Percentiles rank a stretch among this genome's conserved stretches.
These are phyloP conservation scores for Cadophora malorum DNA, from an alignment of 2,329 filamentous ascomycete species.

Conservation along the genomic window DNA sequence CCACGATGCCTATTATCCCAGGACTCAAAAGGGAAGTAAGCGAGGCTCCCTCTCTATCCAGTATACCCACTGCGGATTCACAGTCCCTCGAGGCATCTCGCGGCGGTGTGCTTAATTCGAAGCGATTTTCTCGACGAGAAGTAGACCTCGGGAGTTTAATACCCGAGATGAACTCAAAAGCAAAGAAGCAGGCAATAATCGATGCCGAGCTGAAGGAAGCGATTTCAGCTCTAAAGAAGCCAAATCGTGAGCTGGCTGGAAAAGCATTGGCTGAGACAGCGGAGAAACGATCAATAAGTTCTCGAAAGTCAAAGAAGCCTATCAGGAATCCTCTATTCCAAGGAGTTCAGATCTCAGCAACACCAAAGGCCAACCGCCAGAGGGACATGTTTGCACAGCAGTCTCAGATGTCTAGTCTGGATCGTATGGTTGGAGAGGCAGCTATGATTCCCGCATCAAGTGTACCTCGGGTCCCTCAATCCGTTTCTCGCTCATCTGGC, in stretches of 20 bases:
- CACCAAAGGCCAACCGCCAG: slow-evolving; percentile 43
- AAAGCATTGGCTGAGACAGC: slow-evolving; percentile 71
- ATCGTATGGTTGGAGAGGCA: slow-evolving; percentile 26
- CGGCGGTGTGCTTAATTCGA: slow-evolving; percentile 47
- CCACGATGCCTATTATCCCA: slow-evolving; percentile 65
- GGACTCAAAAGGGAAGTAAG: slow-evolving; percentile 73
- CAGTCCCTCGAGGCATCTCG: slow-evolving; percentile 47
- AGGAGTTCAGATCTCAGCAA: slow-evolving; percentile 45
- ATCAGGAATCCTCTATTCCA: slow-evolving; percentile 46
- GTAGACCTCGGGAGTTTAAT: slow-evolving; percentile 60
- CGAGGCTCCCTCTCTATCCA: slow-evolving; percentile 61
- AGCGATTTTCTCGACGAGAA: slow-evolving; percentile 57
- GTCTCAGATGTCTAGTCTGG: slow-evolving; percentile 27
- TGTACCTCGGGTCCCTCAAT: slow-evolving; percentile 41
- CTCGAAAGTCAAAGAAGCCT: slow-evolving; percentile 60
- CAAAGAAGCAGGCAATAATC: slow-evolving; percentile 69
- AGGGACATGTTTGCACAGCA: slow-evolving; percentile 38
- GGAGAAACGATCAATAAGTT: slow-evolving; percentile 61
- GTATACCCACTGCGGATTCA: slow-evolving; percentile 53
- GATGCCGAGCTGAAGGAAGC: slow-evolving; percentile 76
- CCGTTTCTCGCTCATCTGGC: slow-evolving; percentile 30
- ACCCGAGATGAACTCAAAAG: slow-evolving; percentile 60
- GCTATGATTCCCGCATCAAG: slow-evolving; percentile 39
- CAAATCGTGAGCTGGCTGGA: slow-evolving; percentile 74
- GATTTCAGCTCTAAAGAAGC: slow-evolving; percentile 75